These are phyloP conservation scores for Lachancea dasiensis DNA, from an alignment of 805 yeast genomes.

Conservation along the genomic window DNA sequence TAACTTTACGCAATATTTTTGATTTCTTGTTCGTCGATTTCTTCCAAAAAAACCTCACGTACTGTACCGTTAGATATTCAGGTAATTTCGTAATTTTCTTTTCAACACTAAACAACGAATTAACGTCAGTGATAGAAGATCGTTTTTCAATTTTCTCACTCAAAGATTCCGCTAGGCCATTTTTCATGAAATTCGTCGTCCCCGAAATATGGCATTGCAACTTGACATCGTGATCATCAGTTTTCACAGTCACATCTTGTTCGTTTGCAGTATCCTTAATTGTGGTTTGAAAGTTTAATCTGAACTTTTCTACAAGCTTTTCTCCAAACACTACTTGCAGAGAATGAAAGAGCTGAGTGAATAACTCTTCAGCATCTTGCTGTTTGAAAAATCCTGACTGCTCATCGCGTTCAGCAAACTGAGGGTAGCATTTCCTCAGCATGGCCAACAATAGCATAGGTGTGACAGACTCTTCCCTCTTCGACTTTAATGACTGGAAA, in stretches of 20 bases:
- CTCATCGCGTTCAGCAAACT: slow-evolving; percentile 74
- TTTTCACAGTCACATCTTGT: slow-evolving; percentile 43
- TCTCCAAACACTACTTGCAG: slow-evolving; percentile 44
- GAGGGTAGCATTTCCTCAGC: slow-evolving; percentile 70
- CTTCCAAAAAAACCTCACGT: slow-evolving; percentile 94
- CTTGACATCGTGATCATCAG: slow-evolving; percentile 55
- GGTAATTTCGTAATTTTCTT: slow-evolving; percentile 71
- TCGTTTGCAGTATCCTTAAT: slow-evolving; percentile 55
- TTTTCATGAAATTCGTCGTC: slow-evolving; percentile 79
- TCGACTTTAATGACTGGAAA: slow-evolving; percentile 37
- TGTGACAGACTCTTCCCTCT: slow-evolving; percentile 43
- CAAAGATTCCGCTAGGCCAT: slow-evolving; percentile 72
- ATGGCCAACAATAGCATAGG: slow-evolving; percentile 65
- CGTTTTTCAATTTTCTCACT: slow-evolving; percentile 73
- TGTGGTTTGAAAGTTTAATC: slow-evolving; percentile 55
- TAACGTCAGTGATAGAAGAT: slow-evolving; percentile 59
- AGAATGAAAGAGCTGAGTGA: slow-evolving; percentile 63
- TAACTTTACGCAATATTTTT: slow-evolving; percentile 88
- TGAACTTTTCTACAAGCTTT: slow-evolving; percentile 50
- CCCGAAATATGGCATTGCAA: slow-evolving; percentile 85
- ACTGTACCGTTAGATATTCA: slow-evolving; percentile 80
- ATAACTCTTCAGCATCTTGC: slow-evolving; percentile 98
- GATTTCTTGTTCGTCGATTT: slow-evolving; percentile 86
- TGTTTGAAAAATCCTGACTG: slow-evolving; percentile 73
- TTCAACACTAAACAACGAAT: slow-evolving; percentile 62